A percentile compares a stretch with the other conserved stretches of the same genome.
phyloP scores from a whole-genome alignment of 805 yeast genomes.

The Monosporozyma aerobia region DNA sequence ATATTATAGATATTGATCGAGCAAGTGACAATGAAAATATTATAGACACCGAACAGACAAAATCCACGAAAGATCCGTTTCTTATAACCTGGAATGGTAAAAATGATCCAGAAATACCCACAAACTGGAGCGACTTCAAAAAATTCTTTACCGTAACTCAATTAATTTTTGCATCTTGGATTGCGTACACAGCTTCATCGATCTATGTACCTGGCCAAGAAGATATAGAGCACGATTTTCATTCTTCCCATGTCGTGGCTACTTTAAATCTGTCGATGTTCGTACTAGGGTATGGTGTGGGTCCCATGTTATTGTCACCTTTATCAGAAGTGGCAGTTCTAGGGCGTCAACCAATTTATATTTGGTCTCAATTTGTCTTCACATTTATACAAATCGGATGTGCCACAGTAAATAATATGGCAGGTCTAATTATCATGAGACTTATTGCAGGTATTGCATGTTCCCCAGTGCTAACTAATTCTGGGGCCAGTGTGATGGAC shows the following conservation, averaged over 20 bases:
- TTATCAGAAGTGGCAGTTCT: constrained; percentile 43
- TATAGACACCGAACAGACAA: no score
- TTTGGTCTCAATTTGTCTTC: constrained; percentile 37
- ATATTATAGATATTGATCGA: no score
- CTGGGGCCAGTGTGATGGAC: constrained; percentile 48
- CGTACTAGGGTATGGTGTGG: constrained; percentile 52
- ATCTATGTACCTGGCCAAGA: constrained; percentile 42
- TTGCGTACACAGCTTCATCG: constrained; percentile 48
- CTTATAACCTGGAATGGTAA: constrained; percentile 15
- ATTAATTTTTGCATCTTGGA: constrained; percentile 36
- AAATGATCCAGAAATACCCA: constrained; percentile 48
- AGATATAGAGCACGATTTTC: constrained; percentile 36
- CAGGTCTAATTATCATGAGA: constrained; percentile 40
- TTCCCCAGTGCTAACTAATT: constrained; percentile 46
- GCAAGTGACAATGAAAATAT: no score
- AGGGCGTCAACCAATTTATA: constrained; percentile 45
- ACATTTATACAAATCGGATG: constrained; percentile 45
- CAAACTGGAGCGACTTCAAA: constrained; percentile 41
- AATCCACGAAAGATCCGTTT: constrained; percentile 17
- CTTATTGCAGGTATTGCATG: constrained; percentile 46
- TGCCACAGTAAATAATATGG: constrained; percentile 41
- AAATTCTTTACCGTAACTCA: constrained; percentile 32
- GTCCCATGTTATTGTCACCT: constrained; percentile 51
- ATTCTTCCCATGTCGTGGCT: constrained; percentile 36
- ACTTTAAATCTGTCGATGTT: constrained; percentile 43